Percentiles rank a stretch among this genome's conserved stretches.
Conservation (phyloP, 2,329 filamentous ascomycete genomes). For the Diaporthe batatas region DNA sequence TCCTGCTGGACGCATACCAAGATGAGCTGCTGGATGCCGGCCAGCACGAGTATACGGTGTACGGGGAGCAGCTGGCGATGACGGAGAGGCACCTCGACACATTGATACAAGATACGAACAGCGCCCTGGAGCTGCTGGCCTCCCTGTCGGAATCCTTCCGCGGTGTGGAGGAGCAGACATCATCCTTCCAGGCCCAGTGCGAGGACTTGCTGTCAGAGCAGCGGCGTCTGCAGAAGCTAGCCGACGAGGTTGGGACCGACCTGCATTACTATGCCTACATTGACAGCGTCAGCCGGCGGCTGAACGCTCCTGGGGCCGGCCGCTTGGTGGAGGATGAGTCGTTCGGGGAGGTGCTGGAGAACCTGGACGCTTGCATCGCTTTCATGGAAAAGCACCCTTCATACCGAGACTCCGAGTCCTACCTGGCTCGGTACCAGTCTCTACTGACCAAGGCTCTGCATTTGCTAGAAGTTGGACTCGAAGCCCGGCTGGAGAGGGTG, state of each 20-base stretch:
- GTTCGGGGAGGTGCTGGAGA: conserved; percentile 89
- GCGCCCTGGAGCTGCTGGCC: conserved; percentile 80
- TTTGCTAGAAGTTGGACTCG: conserved; percentile 71
- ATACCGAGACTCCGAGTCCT: conserved; percentile 89
- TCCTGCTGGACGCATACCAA: conserved; percentile 70
- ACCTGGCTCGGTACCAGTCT: conserved; percentile 87
- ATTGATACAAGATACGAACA: conserved; percentile 80
- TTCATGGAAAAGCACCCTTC: conserved; percentile 90
- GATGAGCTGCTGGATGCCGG: conserved; percentile 82
- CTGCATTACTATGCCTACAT: conserved; percentile 96
- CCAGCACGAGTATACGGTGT: conserved; percentile 87
- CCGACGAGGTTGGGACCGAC: conserved; percentile 87
- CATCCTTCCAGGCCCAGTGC: conserved; percentile 92
- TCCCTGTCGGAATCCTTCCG: conserved; percentile 88
- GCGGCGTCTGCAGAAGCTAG: conserved; percentile 80
- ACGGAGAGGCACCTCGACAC: conserved; percentile 86
- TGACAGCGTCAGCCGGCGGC: conserved; percentile 87
- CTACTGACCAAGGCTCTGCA: conserved; percentile 78
- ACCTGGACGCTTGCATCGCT: conserved; percentile 88
- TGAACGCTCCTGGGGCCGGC: conserved; percentile 92
- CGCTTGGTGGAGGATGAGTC: conserved; percentile 86
- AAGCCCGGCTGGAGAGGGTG: conserved; percentile 64
- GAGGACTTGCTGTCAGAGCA: conserved; percentile 89
- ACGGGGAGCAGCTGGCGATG: conserved; percentile 83
- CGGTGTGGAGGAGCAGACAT: conserved; percentile 89